A percentile compares a stretch with the other conserved stretches of the same genome.
phyloP scores from a whole-genome alignment of 1,284 basidiomycete species.

The Austropuccinia psidii region DNA sequence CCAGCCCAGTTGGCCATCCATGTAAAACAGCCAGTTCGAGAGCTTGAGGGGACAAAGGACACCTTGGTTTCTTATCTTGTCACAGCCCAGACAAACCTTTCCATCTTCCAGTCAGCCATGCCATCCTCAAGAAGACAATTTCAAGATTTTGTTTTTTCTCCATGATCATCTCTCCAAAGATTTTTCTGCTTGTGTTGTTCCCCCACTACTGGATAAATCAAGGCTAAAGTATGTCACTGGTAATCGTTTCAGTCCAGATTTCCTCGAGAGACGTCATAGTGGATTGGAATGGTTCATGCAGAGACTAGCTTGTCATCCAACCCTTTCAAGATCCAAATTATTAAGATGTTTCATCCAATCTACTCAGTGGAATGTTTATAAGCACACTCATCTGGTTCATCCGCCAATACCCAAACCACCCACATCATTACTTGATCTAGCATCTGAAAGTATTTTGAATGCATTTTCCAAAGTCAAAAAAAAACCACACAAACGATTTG shows the following conservation, averaged over 20 bases:
- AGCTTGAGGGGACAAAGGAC: constrained; percentile 90
- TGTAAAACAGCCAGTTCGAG: constrained; percentile 87
- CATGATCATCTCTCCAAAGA: constrained; percentile 78
- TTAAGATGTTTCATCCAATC: constrained; percentile 88
- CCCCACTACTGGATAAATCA: constrained; percentile 93
- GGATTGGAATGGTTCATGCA: constrained; percentile 96
- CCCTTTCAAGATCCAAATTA: constrained; percentile 80
- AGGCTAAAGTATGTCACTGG: constrained; percentile 96
- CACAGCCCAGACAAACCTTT: constrained; percentile 72
- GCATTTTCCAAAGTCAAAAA: constrained; percentile 86
- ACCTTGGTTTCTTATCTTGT: constrained; percentile 93
- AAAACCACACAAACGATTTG: constrained; percentile 92
- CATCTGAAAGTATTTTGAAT: constrained; percentile 91
- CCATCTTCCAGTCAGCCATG: constrained; percentile 65
- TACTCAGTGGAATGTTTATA: constrained; percentile 96
- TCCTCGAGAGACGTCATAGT: constrained; percentile 79
- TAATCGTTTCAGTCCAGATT: constrained; percentile 91
- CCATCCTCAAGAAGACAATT: constrained; percentile 77
- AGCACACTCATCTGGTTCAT: constrained; percentile 85
- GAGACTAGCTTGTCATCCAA: constrained; percentile 82
- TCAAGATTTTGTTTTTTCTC: constrained; percentile 95
- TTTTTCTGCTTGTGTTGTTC: constrained; percentile 93
- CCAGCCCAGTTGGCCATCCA: constrained; percentile 52
- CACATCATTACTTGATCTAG: constrained; percentile 75
- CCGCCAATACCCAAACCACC: constrained; percentile 71